phyloP scores from a whole-genome alignment of 2,329 filamentous ascomycete genomes.

The Bipolaris sorokiniana region DNA sequence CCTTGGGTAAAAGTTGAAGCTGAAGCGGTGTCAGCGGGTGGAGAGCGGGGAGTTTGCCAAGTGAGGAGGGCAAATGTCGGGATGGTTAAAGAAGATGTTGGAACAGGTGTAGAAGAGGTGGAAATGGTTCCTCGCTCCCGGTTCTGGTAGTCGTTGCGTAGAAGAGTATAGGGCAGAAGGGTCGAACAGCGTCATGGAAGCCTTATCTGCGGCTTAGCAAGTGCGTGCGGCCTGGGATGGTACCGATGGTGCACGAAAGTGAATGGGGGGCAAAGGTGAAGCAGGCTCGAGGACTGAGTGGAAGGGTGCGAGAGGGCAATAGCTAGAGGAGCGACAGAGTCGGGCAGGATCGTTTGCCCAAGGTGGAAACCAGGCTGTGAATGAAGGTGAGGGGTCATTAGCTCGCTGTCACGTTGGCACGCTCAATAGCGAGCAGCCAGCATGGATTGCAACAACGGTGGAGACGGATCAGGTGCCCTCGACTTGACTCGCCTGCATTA shows the following conservation, averaged over 20 bases:
- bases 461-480: constrained; percentile 27
- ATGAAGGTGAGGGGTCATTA: constrained; percentile 22
- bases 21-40: constrained; percentile 1
- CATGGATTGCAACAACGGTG: constrained; percentile 24
- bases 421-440: constrained; percentile 17
- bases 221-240: constrained; percentile 21
- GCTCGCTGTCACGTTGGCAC: constrained; percentile 28
- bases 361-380: constrained; percentile 15
- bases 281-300: constrained; percentile 2
- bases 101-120: background rate
- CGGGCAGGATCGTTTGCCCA: constrained; percentile 16
- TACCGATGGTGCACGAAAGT: constrained; percentile 27
- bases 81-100: background rate
- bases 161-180: constrained; percentile 12
- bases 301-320: constrained; percentile 10
- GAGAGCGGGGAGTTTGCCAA: background rate
- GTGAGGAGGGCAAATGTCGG: background rate
- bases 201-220: constrained; percentile 27
- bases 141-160: constrained; percentile 10
- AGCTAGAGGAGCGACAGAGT: constrained; percentile 5
- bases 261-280: constrained; percentile 10
- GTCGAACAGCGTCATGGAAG: constrained; percentile 19
- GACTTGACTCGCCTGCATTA: constrained; percentile 24
- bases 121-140: background rate
- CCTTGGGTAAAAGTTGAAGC: background rate